phyloP scores from a whole-genome alignment of 73 alveolate species.

The Diophrys appendiculata region DNA sequence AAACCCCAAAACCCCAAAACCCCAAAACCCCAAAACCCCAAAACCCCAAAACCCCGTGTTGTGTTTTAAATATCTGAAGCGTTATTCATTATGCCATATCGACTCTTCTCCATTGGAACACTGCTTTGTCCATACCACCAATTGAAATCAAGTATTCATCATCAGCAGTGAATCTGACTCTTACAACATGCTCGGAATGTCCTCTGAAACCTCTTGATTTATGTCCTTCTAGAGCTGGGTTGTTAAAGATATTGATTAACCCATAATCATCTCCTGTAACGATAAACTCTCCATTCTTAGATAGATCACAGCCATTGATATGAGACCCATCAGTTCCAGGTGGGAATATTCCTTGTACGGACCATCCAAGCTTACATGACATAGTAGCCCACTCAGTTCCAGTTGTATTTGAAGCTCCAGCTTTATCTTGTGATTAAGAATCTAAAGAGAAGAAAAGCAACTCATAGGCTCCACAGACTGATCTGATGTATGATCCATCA shows the following conservation, averaged over 20 bases:
- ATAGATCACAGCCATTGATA: conserved; percentile 89
- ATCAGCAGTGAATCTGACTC: conserved; percentile 79
- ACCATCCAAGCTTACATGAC: conserved; percentile 96
- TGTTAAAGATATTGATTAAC: conserved; percentile 83
- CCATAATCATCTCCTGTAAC: conserved; percentile 96
- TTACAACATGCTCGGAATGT: conserved; percentile 95
- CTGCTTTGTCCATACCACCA: conserved; percentile 95
- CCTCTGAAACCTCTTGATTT: conserved; percentile 73
- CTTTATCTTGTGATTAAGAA: conserved; percentile 65
- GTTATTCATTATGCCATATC: no score
- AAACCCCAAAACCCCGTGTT: no score
- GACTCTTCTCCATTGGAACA: conserved; percentile 82
- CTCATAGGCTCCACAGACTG: conserved; percentile 95
- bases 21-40: no score
- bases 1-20: no score
- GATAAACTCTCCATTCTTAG: conserved; percentile 60
- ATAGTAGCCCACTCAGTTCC: conserved; percentile 89
- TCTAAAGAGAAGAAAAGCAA: conserved; percentile 85
- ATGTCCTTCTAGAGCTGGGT: conserved; percentile 70
- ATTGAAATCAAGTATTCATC: conserved; percentile 84
- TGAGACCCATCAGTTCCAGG: conserved; percentile 90
- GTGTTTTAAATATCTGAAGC: no score
- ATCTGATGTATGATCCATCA: conserved; percentile 73
- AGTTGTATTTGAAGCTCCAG: conserved; percentile 81
- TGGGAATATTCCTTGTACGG: conserved; percentile 95